Evolutionary conservation across 305 asterid species (phyloP).

Genomic region (Rubia occidens): DNA sequence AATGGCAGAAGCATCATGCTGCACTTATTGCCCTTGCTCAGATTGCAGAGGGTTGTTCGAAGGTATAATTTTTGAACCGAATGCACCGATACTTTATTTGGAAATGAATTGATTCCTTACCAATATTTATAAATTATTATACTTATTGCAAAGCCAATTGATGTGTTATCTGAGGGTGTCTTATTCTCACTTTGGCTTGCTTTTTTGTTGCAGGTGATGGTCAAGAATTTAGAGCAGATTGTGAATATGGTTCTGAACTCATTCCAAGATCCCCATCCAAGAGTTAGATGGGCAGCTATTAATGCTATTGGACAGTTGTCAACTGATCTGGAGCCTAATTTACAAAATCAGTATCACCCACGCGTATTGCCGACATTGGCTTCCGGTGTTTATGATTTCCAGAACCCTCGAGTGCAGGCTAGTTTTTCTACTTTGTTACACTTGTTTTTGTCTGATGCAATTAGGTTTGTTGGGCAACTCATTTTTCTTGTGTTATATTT

Average conservation of each 20-base stretch:
- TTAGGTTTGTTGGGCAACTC: not conserved
- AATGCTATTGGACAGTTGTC: conserved; percentile 87
- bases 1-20: conserved; percentile 93
- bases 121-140: too few species aligned
- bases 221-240: conserved; percentile 75
- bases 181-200: conserved; percentile 6
- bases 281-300: conserved; percentile 90
- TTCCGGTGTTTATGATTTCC: conserved; percentile 81
- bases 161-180: not conserved
- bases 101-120: not conserved
- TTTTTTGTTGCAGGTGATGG: conserved; percentile 51
- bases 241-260: conserved; percentile 78
- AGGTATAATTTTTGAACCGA: conserved; percentile 33
- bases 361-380: conserved; percentile 69
- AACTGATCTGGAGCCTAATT: conserved; percentile 82
- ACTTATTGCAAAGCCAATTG: not conserved
- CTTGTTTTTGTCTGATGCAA: not conserved
- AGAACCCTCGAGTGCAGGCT: conserved; percentile 91
- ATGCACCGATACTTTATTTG: not conserved
- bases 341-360: conserved; percentile 72
- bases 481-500: not conserved
- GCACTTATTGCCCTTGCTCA: conserved; percentile 90
- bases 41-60: conserved; percentile 86
- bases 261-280: conserved; percentile 91
- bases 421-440: conserved; percentile 14